Evolutionary conservation across 176 grass and related monocot genomes (phyloP).

Genomic region (Aegilops speltoides): DNA sequence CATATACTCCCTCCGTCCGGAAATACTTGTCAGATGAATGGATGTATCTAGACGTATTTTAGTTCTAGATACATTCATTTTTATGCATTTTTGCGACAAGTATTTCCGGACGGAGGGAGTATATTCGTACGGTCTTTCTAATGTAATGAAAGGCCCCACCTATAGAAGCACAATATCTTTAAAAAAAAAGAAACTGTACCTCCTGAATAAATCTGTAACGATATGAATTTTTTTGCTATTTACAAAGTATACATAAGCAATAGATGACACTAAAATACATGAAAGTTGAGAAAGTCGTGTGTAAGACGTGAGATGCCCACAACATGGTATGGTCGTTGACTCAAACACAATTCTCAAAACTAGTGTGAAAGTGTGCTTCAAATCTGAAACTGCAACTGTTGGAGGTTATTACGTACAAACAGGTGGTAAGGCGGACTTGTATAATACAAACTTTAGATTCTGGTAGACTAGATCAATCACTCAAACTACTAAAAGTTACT

Average conservation of each 20-base stretch:
- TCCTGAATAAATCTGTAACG: not conserved
- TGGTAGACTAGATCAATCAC: not conserved
- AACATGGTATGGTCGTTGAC: constrained; percentile 1
- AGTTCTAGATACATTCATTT: too few species aligned
- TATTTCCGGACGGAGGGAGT: too few species aligned
- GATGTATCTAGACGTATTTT: too few species aligned
- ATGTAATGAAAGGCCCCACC: not conserved
- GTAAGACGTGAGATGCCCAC: not conserved
- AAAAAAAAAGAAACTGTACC: not conserved
- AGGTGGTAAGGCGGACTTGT: not conserved
- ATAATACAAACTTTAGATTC: not conserved
- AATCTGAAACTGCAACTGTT: not conserved
- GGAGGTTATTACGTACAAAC: constrained; percentile 4
- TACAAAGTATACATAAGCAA: not conserved
- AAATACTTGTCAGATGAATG: too few species aligned
- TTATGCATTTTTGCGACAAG: too few species aligned
- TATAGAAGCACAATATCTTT: not conserved
- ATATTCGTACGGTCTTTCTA: not conserved
- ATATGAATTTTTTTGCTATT: not conserved
- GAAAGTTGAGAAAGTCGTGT: not conserved
- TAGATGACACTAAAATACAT: not conserved
- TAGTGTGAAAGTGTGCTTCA: not conserved
- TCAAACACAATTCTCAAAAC: not conserved
- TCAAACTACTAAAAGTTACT: constrained; percentile 18
- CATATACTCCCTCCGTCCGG: too few species aligned